Evolutionary conservation across 2,329 filamentous ascomycete genomes (phyloP).

Genomic region (Colletotrichum viniferum): DNA sequence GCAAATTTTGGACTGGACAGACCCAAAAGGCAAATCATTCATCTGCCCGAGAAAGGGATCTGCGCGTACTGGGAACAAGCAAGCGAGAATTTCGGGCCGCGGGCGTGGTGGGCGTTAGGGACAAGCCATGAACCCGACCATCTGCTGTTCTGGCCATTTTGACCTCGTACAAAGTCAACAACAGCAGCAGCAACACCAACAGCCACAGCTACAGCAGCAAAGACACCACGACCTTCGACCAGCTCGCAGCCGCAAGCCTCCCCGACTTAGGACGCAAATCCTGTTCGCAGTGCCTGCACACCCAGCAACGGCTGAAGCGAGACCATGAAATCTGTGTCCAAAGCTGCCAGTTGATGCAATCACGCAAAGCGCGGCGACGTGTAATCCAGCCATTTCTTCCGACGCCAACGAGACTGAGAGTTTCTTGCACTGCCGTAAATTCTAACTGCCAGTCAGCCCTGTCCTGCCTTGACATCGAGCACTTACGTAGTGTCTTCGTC

Average conservation of each 20-base stretch:
- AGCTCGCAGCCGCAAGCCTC: neutral
- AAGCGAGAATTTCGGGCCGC: neutral
- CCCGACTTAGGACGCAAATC: neutral
- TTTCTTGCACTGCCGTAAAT: neutral
- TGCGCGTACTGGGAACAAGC: neutral
- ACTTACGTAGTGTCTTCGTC: conserved; percentile 1
- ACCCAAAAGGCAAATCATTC: neutral
- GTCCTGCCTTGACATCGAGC: neutral
- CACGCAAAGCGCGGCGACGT: neutral
- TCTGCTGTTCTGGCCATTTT: conserved; percentile 23
- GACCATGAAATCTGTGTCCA: neutral
- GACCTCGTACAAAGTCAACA: conserved; percentile 23
- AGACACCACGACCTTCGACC: neutral
- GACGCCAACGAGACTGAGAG: neutral
- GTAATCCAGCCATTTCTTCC: neutral
- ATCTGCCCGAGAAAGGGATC: neutral
- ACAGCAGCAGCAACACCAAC: conserved; percentile 6
- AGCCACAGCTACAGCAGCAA: neutral
- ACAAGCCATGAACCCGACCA: conserved; percentile 16
- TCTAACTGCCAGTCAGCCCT: neutral
- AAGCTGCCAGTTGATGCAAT: conserved; percentile 3
- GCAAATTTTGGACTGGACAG: neutral
- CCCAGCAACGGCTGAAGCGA: neutral
- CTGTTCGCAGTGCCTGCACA: neutral
- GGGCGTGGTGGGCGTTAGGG: neutral